Evolutionary conservation across 2,329 filamentous ascomycete genomes (phyloP).

Genomic region (Aspergillus spinulosporus): DNA sequence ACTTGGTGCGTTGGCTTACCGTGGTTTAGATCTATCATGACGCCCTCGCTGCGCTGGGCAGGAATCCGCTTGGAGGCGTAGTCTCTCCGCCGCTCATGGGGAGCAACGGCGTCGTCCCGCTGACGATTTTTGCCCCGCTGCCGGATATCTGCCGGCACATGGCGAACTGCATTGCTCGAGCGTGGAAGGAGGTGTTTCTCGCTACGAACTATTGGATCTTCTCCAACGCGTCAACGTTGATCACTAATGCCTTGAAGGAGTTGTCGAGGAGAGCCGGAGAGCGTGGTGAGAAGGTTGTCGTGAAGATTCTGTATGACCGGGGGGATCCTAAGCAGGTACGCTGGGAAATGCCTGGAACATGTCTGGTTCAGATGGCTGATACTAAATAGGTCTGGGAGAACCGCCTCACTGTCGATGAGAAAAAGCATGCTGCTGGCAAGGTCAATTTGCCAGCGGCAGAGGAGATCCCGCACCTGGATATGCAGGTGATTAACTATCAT

Average conservation of each 20-base stretch:
- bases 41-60: conserved; percentile 50
- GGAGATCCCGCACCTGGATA: conserved; percentile 69
- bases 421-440: conserved; percentile 58
- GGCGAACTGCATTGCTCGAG: conserved; percentile 72
- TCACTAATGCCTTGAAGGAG: conserved; percentile 69
- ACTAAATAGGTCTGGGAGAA: conserved; percentile 51
- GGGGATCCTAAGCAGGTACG: conserved; percentile 62
- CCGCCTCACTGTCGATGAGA: conserved; percentile 60
- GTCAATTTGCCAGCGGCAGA: conserved; percentile 62
- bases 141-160: conserved; percentile 73
- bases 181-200: conserved; percentile 70
- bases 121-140: conserved; percentile 68
- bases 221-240: conserved; percentile 65
- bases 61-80: conserved; percentile 46
- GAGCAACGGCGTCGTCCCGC: conserved; percentile 62
- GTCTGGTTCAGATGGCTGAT: not conserved
- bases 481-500: conserved; percentile 74
- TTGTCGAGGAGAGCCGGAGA: conserved; percentile 65
- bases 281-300: conserved; percentile 58
- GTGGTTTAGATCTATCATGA: conserved; percentile 61
- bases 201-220: conserved; percentile 76
- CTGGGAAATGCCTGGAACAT: not conserved
- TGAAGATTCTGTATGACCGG: conserved; percentile 76
- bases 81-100: conserved; percentile 62
- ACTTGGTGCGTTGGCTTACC: not conserved